Conservation (phyloP, 2,329 filamentous ascomycete genomes). For the Westerdykella ornata region DNA sequence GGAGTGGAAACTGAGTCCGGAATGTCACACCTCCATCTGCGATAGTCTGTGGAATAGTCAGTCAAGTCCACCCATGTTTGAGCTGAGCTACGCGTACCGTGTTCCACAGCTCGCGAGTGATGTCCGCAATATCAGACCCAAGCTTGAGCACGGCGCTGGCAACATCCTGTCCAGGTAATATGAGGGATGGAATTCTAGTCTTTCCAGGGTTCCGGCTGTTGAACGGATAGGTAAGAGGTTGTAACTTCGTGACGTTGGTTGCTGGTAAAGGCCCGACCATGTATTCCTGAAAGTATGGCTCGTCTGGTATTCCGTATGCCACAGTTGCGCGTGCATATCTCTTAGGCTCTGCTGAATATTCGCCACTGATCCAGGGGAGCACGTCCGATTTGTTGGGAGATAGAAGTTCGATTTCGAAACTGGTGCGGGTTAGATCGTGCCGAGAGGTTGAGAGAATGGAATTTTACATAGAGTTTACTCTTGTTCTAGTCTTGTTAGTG, state of each 20-base stretch:
- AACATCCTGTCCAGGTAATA: background rate
- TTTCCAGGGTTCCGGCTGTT: conserved; percentile 4
- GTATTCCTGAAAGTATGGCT: conserved; percentile 40
- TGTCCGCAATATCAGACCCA: conserved; percentile 11
- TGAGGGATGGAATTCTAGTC: background rate
- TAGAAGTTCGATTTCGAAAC: background rate
- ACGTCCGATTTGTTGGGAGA: conserved; percentile 20
- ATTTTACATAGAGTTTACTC: background rate
- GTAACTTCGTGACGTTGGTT: conserved; percentile 32
- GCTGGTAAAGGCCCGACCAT: conserved; percentile 48
- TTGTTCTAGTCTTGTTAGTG: background rate
- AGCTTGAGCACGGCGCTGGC: background rate
- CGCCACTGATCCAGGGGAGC: conserved; percentile 10
- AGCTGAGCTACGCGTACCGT: conserved; percentile 7
- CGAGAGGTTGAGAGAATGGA: background rate
- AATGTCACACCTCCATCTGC: conserved; percentile 7
- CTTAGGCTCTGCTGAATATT: conserved; percentile 7
- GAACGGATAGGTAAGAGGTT: conserved; percentile 17
- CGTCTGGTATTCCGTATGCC: conserved; percentile 8
- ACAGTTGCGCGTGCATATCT: conserved; percentile 20
- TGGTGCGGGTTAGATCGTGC: background rate
- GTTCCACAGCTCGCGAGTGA: conserved; percentile 19
- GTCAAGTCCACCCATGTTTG: too few relatives aligned
- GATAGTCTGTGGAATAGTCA: conserved; percentile 7
- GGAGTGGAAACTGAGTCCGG: conserved; percentile 22